These are phyloP conservation scores for Chimonanthus salicifolius DNA, from an alignment of 164 flowering plant genomes.

Conservation along the genomic window DNA sequence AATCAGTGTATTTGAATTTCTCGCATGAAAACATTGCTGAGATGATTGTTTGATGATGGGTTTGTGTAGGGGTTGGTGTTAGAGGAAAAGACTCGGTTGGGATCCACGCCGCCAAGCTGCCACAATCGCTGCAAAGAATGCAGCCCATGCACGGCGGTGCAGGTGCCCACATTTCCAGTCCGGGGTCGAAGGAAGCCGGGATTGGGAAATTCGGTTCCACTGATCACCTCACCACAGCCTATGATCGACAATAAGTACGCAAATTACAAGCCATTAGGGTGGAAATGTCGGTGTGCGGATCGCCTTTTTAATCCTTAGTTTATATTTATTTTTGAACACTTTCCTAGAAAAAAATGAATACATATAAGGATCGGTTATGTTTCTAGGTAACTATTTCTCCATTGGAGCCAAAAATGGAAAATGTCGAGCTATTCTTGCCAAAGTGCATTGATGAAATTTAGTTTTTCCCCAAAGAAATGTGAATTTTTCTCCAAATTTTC, in stretches of 20 bases:
- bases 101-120: conserved; percentile 87
- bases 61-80: conserved; percentile 16
- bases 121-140: conserved; percentile 78
- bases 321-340: too few species aligned
- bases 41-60: not conserved
- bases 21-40: not conserved
- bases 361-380: too few species aligned
- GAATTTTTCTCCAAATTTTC: too few species aligned
- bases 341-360: too few species aligned
- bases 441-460: too few species aligned
- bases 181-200: conserved; percentile 23
- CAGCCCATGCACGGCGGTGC: conserved; percentile 80
- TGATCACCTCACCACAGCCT: conserved; percentile 2
- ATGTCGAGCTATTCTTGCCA: too few species aligned
- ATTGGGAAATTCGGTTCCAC: conserved; percentile 3
- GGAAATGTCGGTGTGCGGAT: conserved; percentile 69
- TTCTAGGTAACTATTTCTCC: too few species aligned
- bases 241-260: conserved; percentile 39
- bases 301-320: conserved; percentile 61
- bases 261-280: conserved; percentile 76
- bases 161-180: conserved; percentile 54
- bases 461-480: too few species aligned
- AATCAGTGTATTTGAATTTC: too few species aligned
- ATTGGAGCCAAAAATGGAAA: too few species aligned
- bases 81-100: conserved; percentile 55